A percentile compares a stretch with the other conserved stretches of the same genome.
phyloP scores from a whole-genome alignment of 371 early-diverging fungal genomes.

The Mortierella sp. region DNA sequence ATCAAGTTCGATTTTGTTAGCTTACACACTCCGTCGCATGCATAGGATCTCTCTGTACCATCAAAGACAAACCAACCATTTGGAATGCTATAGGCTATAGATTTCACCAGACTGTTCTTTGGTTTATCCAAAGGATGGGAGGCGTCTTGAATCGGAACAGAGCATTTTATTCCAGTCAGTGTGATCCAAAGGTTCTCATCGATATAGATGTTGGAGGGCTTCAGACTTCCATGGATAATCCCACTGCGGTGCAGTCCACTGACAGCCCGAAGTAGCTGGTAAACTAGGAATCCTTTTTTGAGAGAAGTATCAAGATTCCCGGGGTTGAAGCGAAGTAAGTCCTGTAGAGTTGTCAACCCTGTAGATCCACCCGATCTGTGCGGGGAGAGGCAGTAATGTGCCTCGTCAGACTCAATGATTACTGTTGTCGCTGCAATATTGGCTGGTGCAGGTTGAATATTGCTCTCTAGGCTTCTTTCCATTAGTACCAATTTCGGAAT shows the following conservation, averaged over 20 bases:
- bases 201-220: slow-evolving; percentile 71
- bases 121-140: not conserved
- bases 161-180: slow-evolving; percentile 70
- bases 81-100: slow-evolving; percentile 3
- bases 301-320: slow-evolving; percentile 72
- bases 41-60: not conserved
- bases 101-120: not conserved
- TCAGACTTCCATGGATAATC: slow-evolving; percentile 69
- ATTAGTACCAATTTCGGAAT: slow-evolving; percentile 27
- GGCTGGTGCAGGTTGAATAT: slow-evolving; percentile 32
- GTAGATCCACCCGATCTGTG: slow-evolving; percentile 61
- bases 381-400: slow-evolving; percentile 69
- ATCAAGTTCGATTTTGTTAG: not conserved
- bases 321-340: slow-evolving; percentile 72
- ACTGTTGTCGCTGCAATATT: slow-evolving; percentile 72
- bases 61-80: slow-evolving; percentile 27
- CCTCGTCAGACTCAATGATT: slow-evolving; percentile 67
- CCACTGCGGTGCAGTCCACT: slow-evolving; percentile 69
- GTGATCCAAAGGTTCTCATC: slow-evolving; percentile 77
- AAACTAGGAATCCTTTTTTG: slow-evolving; percentile 71
- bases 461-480: slow-evolving; percentile 6
- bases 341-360: slow-evolving; percentile 68
- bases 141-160: slow-evolving; percentile 33
- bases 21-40: not conserved
- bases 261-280: slow-evolving; percentile 66